Percentiles rank a stretch among this genome's conserved stretches.
phyloP scores from a whole-genome alignment of 768 basidiomycete genomes.

The Podaxis sp. region DNA sequence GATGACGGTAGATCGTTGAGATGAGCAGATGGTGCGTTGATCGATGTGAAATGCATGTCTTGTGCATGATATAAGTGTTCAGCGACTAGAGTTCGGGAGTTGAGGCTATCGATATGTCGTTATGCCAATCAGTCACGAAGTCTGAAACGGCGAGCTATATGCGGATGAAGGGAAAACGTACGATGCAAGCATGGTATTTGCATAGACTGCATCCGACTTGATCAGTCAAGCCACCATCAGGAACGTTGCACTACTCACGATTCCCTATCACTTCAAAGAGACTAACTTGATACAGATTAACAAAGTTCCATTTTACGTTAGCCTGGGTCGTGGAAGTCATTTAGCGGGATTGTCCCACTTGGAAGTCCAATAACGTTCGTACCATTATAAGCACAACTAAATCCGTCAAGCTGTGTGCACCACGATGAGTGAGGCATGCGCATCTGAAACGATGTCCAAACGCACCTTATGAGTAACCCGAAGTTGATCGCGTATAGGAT shows the following conservation, averaged over 20 bases:
- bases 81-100: background rate
- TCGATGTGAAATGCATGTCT: background rate
- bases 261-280: conserved; percentile 4
- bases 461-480: background rate
- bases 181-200: conserved; percentile 6
- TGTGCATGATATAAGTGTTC: background rate
- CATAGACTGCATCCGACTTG: background rate
- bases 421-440: background rate
- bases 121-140: background rate
- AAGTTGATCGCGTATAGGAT: background rate
- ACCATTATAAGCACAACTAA: conserved; percentile 3
- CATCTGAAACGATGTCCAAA: background rate
- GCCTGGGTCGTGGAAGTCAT: background rate
- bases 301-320: background rate
- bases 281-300: conserved; percentile 1
- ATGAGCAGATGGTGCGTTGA: background rate
- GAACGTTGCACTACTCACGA: background rate
- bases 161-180: background rate
- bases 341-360: background rate
- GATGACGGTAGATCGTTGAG: background rate
- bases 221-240: background rate
- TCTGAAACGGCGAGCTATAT: too few species aligned
- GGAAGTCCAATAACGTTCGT: background rate
- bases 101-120: background rate
- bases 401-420: background rate